Evolutionary conservation across 441 rosid species (phyloP).

Genomic region (Isatis lusitanica): DNA sequence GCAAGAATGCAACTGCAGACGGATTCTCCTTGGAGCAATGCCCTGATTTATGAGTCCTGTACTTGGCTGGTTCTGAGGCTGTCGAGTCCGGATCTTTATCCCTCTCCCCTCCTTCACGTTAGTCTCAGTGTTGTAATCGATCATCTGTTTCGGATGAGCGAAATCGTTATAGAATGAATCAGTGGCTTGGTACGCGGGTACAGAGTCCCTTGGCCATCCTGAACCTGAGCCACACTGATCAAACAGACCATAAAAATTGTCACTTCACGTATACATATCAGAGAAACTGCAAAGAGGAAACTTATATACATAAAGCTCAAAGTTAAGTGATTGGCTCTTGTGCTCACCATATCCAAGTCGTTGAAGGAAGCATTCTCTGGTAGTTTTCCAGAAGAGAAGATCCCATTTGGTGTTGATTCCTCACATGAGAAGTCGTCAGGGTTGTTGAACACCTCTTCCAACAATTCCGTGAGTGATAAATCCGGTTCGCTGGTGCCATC

Average conservation of each 20-base stretch:
- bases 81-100: conserved; percentile 64
- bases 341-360: no score
- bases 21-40: conserved; percentile 72
- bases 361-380: no score
- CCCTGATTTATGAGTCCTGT: conserved; percentile 47
- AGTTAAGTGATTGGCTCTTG: no score
- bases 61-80: conserved; percentile 37
- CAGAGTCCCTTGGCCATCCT: conserved; percentile 31
- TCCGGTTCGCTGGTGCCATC: no score
- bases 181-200: conserved; percentile 32
- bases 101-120: conserved; percentile 45
- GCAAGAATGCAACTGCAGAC: conserved; percentile 43
- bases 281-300: no score
- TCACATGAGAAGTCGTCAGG: no score
- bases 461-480: no score
- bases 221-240: conserved; percentile 35
- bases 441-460: no score
- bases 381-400: no score
- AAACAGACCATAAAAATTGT: not conserved
- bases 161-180: conserved; percentile 32
- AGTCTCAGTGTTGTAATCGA: conserved; percentile 27
- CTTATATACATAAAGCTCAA: no score
- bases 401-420: no score
- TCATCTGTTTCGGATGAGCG: conserved; percentile 11
- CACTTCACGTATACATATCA: conserved; percentile 7